Conservation (phyloP, 2,329 filamentous ascomycete genomes). For the Sporothrix brunneoviolacea region DNA sequence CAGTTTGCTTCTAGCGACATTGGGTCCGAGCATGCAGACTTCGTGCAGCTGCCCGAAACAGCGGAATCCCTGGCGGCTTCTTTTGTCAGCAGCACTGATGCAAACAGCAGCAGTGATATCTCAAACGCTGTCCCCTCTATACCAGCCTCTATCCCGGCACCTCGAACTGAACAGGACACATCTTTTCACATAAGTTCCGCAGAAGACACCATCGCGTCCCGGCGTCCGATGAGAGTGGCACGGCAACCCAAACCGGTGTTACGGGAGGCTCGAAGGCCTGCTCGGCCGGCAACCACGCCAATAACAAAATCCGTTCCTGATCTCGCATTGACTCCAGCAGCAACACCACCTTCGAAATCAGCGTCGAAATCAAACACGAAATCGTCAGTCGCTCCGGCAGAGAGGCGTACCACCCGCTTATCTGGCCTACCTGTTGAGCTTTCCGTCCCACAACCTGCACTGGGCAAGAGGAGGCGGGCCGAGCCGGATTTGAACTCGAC, state of each 20-base stretch:
- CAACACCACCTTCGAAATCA: neutral
- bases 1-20: too few species aligned
- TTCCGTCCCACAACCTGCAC: slow-evolving; percentile 39
- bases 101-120: too few species aligned
- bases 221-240: slow-evolving; percentile 11
- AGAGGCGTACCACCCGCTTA: slow-evolving; percentile 38
- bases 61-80: too few species aligned
- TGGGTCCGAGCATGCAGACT: too few species aligned
- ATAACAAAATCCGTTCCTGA: neutral
- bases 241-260: slow-evolving; percentile 3
- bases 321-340: neutral
- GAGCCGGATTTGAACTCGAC: slow-evolving; percentile 27
- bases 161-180: too few species aligned
- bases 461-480: slow-evolving; percentile 55
- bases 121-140: too few species aligned
- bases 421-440: slow-evolving; percentile 37
- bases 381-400: neutral
- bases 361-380: neutral
- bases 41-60: too few species aligned
- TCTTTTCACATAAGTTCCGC: too few species aligned
- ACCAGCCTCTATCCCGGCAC: too few species aligned
- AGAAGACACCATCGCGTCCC: slow-evolving; percentile 7
- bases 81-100: too few species aligned
- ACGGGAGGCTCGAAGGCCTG: neutral
- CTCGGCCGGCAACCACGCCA: neutral